Evolutionary conservation across 2,329 filamentous ascomycete genomes (phyloP).

Genomic region (Cercospora brassicicola): DNA sequence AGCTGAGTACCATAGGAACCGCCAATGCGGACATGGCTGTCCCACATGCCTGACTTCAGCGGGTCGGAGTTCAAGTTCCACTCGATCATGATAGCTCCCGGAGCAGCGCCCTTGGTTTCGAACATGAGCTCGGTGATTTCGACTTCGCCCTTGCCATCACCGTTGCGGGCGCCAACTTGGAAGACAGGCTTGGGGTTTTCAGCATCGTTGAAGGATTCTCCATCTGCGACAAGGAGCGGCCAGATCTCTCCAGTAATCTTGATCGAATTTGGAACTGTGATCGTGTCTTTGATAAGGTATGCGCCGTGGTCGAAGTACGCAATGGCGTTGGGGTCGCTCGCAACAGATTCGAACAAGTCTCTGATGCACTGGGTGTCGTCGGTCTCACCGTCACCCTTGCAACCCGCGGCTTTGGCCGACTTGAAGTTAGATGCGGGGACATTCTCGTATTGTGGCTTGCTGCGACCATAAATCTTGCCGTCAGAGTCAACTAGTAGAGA

Average conservation of each 20-base stretch:
- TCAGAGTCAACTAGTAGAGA: slow-evolving; percentile 61
- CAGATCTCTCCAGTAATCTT: slow-evolving; percentile 90
- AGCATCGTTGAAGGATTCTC: slow-evolving; percentile 69
- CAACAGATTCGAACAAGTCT: slow-evolving; percentile 67
- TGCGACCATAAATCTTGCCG: slow-evolving; percentile 75
- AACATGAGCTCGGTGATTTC: slow-evolving; percentile 89
- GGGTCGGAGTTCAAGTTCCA: slow-evolving; percentile 75
- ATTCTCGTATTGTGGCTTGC: slow-evolving; percentile 83
- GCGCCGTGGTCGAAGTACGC: slow-evolving; percentile 66
- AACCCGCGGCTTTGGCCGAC: slow-evolving; percentile 77
- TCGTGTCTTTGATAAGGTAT: slow-evolving; percentile 61
- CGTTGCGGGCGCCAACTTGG: slow-evolving; percentile 67
- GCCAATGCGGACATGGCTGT: slow-evolving; percentile 92
- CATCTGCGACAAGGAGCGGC: slow-evolving; percentile 83
- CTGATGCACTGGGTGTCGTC: slow-evolving; percentile 89
- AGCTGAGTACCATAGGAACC: slow-evolving; percentile 81
- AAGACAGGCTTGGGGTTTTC: slow-evolving; percentile 79
- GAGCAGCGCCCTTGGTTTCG: slow-evolving; percentile 76
- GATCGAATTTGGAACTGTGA: slow-evolving; percentile 60
- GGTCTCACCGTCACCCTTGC: slow-evolving; percentile 80
- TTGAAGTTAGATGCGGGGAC: slow-evolving; percentile 69
- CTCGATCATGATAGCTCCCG: slow-evolving; percentile 85
- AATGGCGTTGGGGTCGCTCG: slow-evolving; percentile 54
- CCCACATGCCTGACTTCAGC: slow-evolving; percentile 82
- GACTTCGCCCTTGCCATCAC: slow-evolving; percentile 72